Base-by-base conservation (phyloP, 208 protist genomes). In the Porcisia hertigi region DNA sequence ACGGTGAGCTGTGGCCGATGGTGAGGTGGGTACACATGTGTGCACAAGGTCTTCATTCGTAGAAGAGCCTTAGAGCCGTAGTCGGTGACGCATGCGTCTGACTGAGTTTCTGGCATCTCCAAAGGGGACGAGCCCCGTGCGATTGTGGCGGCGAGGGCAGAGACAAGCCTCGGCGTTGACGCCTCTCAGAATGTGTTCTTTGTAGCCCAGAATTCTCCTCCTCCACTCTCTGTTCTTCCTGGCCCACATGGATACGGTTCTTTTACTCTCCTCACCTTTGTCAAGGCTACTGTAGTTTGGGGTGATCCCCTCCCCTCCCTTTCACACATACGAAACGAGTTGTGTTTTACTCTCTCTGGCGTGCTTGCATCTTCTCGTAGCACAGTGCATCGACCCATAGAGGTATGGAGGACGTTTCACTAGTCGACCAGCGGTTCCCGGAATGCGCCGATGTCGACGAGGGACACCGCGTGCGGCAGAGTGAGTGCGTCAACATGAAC, bases 401-500 rank as follows among this genome's bases (percentile, higher is more conserved):
- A 53, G 57, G 57, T 5, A 78, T 80, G 30, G 76, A 86, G 60
- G 59, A 86, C 70, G 18, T 71, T 16, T 76, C 66, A 64, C 43
- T 75, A 63, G 70, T 85, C 59, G 86, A 88, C 49, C 78, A 77
- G 18, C 76, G 83, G 47, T 5, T 45, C 20, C 75, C 83, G 16
- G 79, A 89, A 34, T 54, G 53, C 55, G 69, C 85, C 11, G 85
- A 92, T 69, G 72, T 83, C 36, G 87, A 94, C 74, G 81, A 84
- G 11, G 75, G 53, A 8, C 16, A 83, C 9, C 87, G 90, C 3
- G 85, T 88, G 43, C 90, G 90, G 16, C 88, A 90, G 39, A 94
- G 90, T 49, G 90, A 94, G 78, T 86, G 71, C 63, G 79, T 94
- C 18, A 90, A 91, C 77, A 82, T 88, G 80, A 78, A 81, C 47